Evolutionary conservation across 2,329 filamentous ascomycete genomes (phyloP), one percentile per base, ranked within the genome.

Genomic region (Helicocarpus griseus): DNA sequence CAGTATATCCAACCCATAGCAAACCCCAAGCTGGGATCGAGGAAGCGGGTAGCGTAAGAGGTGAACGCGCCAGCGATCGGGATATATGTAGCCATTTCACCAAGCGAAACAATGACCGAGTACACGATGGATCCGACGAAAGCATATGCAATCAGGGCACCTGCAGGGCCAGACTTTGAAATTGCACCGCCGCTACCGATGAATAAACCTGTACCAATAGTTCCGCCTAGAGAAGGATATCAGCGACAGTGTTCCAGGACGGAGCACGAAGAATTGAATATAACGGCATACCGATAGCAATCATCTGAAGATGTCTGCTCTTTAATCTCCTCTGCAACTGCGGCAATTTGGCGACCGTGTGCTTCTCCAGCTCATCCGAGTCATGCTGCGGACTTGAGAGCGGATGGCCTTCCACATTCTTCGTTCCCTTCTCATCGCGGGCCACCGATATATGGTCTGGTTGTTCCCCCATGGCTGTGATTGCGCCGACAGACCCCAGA

Each of bases 291-390:
- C 54, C 90, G 60, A 97, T 95, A 24, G 93, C 93, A 75, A 97
- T 97, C 91, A 97, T 97, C 73, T 97, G 91, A 65, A 97, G 66
- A 74, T 98, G 93, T 45, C 89, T 77, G 24, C 84, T 85, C 72
- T 94, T 94, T 61, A 95, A 71, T 71, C 84, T 86, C 63, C 89
- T 78, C 53, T 87, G 82, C 53, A 97, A 77, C 50, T 70, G 64
- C 2, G 68, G 66, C 55, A 84, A 40, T 82, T 85, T 39, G 81
- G 91, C 59, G 70, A 76, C 52, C 67, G 54, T 62, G 60, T 68
- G 53, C 52, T 71, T 69, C 55, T 71, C 69, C 45, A 66, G 49
- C 51, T 70, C 65, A 49, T 62, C 57, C 14, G 46, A 41, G 21
- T 29, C 49, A 47, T 47, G 21, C 14, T 3, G 11, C 8, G 9